Conservation (phyloP, 2,329 filamentous ascomycete genomes). For the Pseudogymnoascus sp. region DNA sequence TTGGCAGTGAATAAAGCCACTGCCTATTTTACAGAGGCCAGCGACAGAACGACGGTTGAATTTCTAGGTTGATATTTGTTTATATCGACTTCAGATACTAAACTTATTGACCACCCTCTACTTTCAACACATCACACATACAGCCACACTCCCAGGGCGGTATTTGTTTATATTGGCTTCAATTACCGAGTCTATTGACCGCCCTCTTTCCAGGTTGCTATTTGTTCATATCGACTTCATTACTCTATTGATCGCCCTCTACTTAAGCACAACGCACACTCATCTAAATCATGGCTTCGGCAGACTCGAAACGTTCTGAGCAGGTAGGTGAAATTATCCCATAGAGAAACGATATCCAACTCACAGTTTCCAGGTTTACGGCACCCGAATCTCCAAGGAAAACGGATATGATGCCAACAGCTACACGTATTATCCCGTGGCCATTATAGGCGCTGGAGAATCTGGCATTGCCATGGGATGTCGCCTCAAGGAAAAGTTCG, state of each 20-base stretch:
- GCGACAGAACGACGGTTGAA: not conserved
- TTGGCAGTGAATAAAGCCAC: not conserved
- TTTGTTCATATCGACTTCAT: not conserved
- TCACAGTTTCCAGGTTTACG: conserved; percentile 19
- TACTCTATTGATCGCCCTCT: not conserved
- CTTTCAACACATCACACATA: not conserved
- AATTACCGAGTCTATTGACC: not conserved
- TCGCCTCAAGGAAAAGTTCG: conserved; percentile 43
- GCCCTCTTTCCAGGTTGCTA: not conserved
- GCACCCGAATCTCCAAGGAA: conserved; percentile 31
- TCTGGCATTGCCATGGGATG: conserved; percentile 53
- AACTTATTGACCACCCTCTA: not conserved
- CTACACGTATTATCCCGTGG: conserved; percentile 40
- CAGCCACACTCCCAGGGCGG: not conserved
- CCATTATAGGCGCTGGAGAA: conserved; percentile 50
- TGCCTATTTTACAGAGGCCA: not conserved
- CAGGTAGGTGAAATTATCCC: not conserved
- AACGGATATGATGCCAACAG: conserved; percentile 30
- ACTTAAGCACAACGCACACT: not conserved
- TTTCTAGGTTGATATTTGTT: not conserved
- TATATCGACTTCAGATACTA: not conserved
- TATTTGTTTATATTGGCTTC: not conserved
- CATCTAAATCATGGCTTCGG: not conserved
- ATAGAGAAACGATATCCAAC: not conserved
- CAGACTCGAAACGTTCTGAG: not conserved